A percentile compares a stretch with the other conserved stretches of the same genome.
These are phyloP conservation scores for Penicillium canariense DNA, from an alignment of 495 filamentous ascomycete species.

Conservation along the genomic window DNA sequence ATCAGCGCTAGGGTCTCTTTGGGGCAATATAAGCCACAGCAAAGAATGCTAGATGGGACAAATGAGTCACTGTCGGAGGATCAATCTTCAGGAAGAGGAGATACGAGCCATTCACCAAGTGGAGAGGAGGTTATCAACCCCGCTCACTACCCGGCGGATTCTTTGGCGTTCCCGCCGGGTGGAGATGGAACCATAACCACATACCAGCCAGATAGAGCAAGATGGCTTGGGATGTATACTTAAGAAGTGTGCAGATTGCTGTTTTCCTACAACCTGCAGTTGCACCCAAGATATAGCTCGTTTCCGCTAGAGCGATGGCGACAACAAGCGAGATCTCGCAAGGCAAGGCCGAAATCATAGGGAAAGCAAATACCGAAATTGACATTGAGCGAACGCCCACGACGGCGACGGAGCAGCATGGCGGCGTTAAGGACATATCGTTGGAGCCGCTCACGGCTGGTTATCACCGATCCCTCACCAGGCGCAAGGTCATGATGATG, in stretches of 20 bases:
- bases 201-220: not conserved
- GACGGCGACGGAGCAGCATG: constrained; percentile 17
- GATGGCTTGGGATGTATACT: not conserved
- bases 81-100: not conserved
- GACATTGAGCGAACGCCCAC: constrained; percentile 21
- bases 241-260: not conserved
- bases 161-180: constrained; percentile 2
- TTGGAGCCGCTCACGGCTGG: constrained; percentile 16
- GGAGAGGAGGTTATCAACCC: constrained; percentile 9
- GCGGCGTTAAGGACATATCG: constrained; percentile 9
- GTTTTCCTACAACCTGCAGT: not conserved
- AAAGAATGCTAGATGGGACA: not conserved
- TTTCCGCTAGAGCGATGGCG: constrained; percentile 1
- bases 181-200: not conserved
- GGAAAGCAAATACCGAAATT: not conserved
- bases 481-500: constrained; percentile 36
- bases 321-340: not conserved
- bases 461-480: constrained; percentile 28
- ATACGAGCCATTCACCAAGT: not conserved
- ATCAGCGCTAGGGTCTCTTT: not conserved
- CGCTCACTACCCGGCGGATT: constrained; percentile 9
- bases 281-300: not conserved
- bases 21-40: not conserved
- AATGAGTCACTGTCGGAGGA: not conserved
- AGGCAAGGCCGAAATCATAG: constrained; percentile 9